Evolutionary conservation across 1,284 basidiomycete genomes (phyloP).

Genomic region (Agaricales sp.): DNA sequence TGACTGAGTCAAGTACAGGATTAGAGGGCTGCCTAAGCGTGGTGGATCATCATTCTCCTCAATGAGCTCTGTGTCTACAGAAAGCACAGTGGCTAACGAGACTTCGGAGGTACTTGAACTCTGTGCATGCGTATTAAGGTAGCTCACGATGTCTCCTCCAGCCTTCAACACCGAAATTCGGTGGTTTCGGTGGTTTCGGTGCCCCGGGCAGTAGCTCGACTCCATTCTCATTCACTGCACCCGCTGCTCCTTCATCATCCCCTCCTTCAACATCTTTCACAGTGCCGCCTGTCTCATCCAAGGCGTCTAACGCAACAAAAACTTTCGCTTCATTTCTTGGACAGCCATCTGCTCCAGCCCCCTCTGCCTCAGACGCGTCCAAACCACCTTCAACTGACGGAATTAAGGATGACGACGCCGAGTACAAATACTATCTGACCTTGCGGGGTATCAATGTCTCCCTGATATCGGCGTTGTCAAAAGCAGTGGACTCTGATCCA

Average conservation of each 20-base stretch:
- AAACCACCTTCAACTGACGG: slow-evolving; percentile 12
- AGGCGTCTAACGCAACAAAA: slow-evolving; percentile 30
- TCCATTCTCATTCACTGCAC: slow-evolving; percentile 6
- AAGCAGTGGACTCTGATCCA: slow-evolving; percentile 61
- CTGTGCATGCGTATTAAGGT: background rate
- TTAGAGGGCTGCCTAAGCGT: slow-evolving; percentile 48
- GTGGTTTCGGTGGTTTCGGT: slow-evolving; percentile 40
- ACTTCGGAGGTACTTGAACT: background rate
- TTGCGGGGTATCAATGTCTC: slow-evolving; percentile 77
- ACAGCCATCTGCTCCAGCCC: slow-evolving; percentile 5
- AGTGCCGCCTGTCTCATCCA: slow-evolving; percentile 17
- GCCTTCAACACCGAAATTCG: slow-evolving; percentile 27
- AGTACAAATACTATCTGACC: slow-evolving; percentile 55
- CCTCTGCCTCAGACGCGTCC: slow-evolving; percentile 7
- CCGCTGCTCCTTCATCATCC: slow-evolving; percentile 24
- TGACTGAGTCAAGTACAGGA: slow-evolving; percentile 26
- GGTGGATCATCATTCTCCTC: slow-evolving; percentile 1
- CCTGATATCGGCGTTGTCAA: slow-evolving; percentile 51
- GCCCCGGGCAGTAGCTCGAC: slow-evolving; percentile 12
- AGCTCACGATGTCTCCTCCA: slow-evolving; percentile 10
- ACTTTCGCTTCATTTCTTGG: slow-evolving; percentile 29
- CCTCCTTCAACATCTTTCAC: slow-evolving; percentile 14
- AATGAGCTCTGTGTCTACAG: background rate
- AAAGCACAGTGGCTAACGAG: background rate
- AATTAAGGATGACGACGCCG: slow-evolving; percentile 17